Percentiles rank a stretch among this genome's conserved stretches.
phyloP scores from a whole-genome alignment of 306 rosid species.

The Prunus armeniaca region DNA sequence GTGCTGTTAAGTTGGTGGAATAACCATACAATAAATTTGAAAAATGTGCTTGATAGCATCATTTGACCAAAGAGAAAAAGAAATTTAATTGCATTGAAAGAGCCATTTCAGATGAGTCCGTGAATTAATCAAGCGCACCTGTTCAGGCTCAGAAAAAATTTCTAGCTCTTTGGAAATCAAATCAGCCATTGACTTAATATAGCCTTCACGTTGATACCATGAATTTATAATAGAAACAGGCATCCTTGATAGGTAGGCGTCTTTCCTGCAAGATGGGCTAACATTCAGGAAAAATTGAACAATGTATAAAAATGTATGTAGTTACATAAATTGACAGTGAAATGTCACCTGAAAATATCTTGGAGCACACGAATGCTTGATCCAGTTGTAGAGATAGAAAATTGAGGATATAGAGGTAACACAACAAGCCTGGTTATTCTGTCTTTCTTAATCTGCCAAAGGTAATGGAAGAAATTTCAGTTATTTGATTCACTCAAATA shows the following conservation, averaged over 20 bases:
- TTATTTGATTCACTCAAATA: neutral
- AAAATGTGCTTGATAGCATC: neutral
- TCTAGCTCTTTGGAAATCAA: constrained; percentile 78
- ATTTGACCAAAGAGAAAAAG: neutral
- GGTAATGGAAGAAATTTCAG: constrained; percentile 15
- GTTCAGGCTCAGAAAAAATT: constrained; percentile 57
- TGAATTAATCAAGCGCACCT: constrained; percentile 50
- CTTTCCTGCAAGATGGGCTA: constrained; percentile 64
- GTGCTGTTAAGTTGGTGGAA: constrained; percentile 7
- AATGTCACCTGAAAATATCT: constrained; percentile 65
- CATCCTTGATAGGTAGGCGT: constrained; percentile 60
- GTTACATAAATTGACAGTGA: constrained; percentile 19
- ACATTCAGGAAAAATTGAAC: constrained; percentile 22
- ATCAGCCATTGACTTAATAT: constrained; percentile 88
- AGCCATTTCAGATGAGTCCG: constrained; percentile 13
- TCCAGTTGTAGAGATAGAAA: constrained; percentile 99
- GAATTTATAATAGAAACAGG: constrained; percentile 93
- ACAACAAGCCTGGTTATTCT: constrained; percentile 91
- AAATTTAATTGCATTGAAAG: neutral
- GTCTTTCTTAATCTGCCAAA: constrained; percentile 80
- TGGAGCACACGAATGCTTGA: constrained; percentile 87
- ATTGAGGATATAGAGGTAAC: constrained; percentile 95
- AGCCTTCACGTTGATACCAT: constrained; percentile 94
- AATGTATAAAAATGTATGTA: constrained; percentile 1
- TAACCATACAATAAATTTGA: neutral